Percentiles rank a stretch among this genome's conserved stretches.
These are phyloP conservation scores for Vanilla planifolia DNA, from an alignment of 106 monocot genomes.

Conservation along the genomic window DNA sequence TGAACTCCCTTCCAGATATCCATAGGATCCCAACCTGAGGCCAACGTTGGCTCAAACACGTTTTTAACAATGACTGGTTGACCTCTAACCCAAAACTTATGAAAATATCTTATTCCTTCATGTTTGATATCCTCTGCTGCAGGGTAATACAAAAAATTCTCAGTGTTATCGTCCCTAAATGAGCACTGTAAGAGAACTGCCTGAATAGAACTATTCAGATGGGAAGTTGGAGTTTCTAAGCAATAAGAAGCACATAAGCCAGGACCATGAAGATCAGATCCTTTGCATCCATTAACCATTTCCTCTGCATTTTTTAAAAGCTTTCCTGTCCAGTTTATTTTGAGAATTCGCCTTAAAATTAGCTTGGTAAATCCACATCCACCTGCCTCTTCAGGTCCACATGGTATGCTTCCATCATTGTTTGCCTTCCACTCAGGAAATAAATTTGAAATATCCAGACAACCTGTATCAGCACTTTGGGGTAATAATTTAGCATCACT, in stretches of 20 bases:
- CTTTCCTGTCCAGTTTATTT: constrained; percentile 93
- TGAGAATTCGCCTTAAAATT: constrained; percentile 70
- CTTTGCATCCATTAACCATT: constrained; percentile 88
- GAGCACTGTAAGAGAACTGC: constrained; percentile 25
- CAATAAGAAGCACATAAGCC: constrained; percentile 32
- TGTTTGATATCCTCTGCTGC: constrained; percentile 44
- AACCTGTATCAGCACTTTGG: constrained; percentile 12
- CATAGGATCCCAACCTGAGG: constrained; percentile 79
- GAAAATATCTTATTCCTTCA: constrained; percentile 60
- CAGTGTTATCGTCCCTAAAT: constrained; percentile 24
- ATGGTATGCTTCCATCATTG: constrained; percentile 70
- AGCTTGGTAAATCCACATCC: constrained; percentile 60
- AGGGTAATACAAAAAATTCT: constrained; percentile 56
- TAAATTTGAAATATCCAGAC: constrained; percentile 40
- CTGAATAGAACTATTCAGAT: constrained; percentile 13
- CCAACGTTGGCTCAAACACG: constrained; percentile 51
- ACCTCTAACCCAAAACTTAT: constrained; percentile 73
- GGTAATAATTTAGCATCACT: constrained; percentile 3
- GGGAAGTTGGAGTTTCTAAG: constrained; percentile 4
- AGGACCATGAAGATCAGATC: constrained; percentile 19
- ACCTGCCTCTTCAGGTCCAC: constrained; percentile 43
- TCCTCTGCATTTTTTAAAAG: constrained; percentile 86
- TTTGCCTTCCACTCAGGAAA: constrained; percentile 82
- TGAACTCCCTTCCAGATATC: constrained; percentile 78
- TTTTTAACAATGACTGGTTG: constrained; percentile 67